Percentiles rank a stretch among this genome's conserved stretches.
phyloP scores from a whole-genome alignment of 345 rosid species.

The Durio zibethinus region DNA sequence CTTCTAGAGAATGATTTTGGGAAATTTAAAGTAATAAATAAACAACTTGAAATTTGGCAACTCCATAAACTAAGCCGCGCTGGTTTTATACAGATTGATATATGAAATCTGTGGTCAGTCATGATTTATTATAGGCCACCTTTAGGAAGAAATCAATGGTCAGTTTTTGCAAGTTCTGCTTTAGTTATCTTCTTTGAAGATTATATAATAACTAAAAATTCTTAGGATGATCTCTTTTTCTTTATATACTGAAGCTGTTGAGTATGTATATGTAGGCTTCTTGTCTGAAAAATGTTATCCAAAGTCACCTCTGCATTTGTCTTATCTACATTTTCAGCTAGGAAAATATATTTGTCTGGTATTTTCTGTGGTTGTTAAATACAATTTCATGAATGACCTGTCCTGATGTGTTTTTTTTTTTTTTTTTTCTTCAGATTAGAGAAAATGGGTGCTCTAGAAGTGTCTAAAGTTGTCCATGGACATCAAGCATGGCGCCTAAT shows the following conservation, averaged over 20 bases:
- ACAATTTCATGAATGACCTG: background rate
- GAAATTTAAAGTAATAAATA: background rate
- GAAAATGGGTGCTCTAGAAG: slow-evolving; percentile 75
- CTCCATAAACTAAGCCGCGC: background rate
- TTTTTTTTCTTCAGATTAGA: slow-evolving; percentile 48
- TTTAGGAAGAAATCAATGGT: background rate
- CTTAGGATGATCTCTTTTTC: background rate
- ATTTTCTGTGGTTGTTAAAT: background rate
- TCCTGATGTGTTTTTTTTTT: slow-evolving; percentile 15
- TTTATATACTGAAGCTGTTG: background rate
- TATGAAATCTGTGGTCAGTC: background rate
- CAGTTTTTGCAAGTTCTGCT: background rate
- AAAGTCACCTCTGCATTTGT: background rate
- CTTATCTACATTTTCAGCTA: background rate
- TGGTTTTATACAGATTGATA: background rate
- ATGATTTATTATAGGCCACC: background rate
- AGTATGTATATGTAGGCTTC: background rate
- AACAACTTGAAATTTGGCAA: background rate
- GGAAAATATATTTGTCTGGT: background rate
- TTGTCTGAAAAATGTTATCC: background rate
- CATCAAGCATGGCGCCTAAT: slow-evolving; percentile 81
- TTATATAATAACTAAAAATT: background rate
- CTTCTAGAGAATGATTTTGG: background rate
- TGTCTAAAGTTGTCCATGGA: slow-evolving; percentile 40
- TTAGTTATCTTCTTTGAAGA: background rate